Evolutionary conservation across 257 asterid species (phyloP), one percentile per base, ranked within the genome.

Genomic region (Plantago elongata): DNA sequence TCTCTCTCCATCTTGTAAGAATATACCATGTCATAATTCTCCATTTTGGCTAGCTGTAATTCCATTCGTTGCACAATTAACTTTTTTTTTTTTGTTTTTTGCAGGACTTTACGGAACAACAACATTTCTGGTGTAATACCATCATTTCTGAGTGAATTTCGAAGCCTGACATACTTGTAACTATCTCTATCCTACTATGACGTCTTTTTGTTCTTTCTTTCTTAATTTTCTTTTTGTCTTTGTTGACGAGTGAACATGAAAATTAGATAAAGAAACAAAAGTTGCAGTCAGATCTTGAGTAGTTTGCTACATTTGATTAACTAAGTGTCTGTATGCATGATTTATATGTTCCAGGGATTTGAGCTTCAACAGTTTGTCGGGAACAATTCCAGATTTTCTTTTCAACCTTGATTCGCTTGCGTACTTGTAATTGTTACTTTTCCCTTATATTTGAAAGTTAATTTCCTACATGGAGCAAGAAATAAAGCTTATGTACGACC

Each of bases 331-430:
- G 44, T 45, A 51, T 62, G 11, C 27, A 18, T 11, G 6, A 0
- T 11, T 13, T 59, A 4, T 54, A 47, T 60, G 72, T 72, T 70
- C 69, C 83, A 90, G 97, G 82, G 97, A 90, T 73, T 80, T 90
- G 84, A 85, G 96, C 84, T 90, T 83, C 93, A 90, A 90, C 78
- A 85, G 77, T 73, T 71, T 90, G 81, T 74, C 77, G 2, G 97
- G 89, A 60, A 45, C 62, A 55, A 59, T 85, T 59, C 90, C 95
- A 37, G 82, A 74, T 13, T 63, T 65, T 27, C 82, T 90, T 60
- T 76, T 90, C 80, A 83, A 83, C 45, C 76, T 71, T 57, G 68
- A 62, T 61, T 60, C 71, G 22, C 85, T 87, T 54, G 77, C 75
- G 48, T 56, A 76, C 78, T 51, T 85, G 96, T 82, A 83, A 79